Percentiles rank a stretch among this genome's conserved stretches.
phyloP scores from a whole-genome alignment of 2,329 filamentous ascomycete species.

The Diplodia intermedia region DNA sequence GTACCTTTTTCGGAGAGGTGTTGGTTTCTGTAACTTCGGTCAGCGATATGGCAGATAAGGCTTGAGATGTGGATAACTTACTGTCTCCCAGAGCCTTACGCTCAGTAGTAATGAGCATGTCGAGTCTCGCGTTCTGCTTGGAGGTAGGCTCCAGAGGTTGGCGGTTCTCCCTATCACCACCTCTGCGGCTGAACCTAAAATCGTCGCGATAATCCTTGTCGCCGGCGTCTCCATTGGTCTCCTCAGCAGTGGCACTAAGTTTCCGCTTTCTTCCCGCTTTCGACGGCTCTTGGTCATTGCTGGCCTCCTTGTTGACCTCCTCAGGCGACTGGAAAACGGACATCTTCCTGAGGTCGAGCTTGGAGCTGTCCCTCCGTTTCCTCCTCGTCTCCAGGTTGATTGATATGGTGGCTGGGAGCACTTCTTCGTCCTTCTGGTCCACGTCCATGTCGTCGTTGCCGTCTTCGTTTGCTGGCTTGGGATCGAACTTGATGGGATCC shows the following conservation, averaged over 20 bases:
- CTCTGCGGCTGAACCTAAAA: conserved; percentile 55
- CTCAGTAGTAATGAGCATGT: conserved; percentile 35
- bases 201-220: conserved; percentile 42
- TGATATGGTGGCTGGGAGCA: conserved; percentile 49
- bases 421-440: conserved; percentile 43
- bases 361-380: conserved; percentile 60
- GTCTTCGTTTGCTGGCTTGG: conserved; percentile 37
- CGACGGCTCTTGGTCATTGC: conserved; percentile 39
- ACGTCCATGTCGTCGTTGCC: conserved; percentile 36
- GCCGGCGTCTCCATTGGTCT: conserved; percentile 32
- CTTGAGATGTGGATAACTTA: conserved; percentile 36
- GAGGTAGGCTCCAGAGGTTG: conserved; percentile 1
- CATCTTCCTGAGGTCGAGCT: conserved; percentile 50
- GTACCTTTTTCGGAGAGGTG: conserved; percentile 41
- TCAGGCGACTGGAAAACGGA: conserved; percentile 53
- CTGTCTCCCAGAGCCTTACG: conserved; percentile 53
- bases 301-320: conserved; percentile 44
- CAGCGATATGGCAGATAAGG: background rate
- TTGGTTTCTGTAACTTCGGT: conserved; percentile 42
- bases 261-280: conserved; percentile 64
- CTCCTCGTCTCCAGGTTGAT: conserved; percentile 61
- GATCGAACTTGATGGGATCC: conserved; percentile 56
- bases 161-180: conserved; percentile 21
- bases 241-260: conserved; percentile 51
- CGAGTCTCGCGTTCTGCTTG: conserved; percentile 22